Conservation (phyloP, 2,329 filamentous ascomycete genomes). For the Hirsutella thompsonii region DNA sequence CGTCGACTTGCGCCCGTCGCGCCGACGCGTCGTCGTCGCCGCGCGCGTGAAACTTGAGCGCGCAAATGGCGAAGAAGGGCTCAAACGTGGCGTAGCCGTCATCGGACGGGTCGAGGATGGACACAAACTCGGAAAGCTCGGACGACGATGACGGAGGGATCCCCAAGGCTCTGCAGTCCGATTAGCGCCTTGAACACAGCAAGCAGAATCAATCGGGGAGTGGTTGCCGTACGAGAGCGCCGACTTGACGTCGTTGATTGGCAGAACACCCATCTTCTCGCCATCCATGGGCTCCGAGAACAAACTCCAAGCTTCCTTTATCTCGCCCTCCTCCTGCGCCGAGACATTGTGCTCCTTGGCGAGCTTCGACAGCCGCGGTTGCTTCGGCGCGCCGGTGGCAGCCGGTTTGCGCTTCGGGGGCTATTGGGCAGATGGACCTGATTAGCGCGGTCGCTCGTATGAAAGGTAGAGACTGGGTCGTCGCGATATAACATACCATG, state of each 20-base stretch:
- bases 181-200: neutral
- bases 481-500: neutral
- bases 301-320: slow-evolving; percentile 77
- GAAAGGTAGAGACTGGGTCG: neutral
- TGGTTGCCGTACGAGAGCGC: slow-evolving; percentile 51
- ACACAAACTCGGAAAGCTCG: slow-evolving; percentile 66
- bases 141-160: slow-evolving; percentile 48
- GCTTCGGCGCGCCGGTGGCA: slow-evolving; percentile 15
- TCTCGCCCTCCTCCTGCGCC: slow-evolving; percentile 75
- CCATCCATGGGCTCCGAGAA: slow-evolving; percentile 62
- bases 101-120: slow-evolving; percentile 69
- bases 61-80: slow-evolving; percentile 77
- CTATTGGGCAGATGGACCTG: slow-evolving; percentile 14
- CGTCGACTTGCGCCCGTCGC: slow-evolving; percentile 56
- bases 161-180: slow-evolving; percentile 60
- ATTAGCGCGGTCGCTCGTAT: no score
- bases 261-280: slow-evolving; percentile 60
- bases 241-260: slow-evolving; percentile 54
- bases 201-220: neutral
- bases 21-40: slow-evolving; percentile 39
- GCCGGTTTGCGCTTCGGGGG: slow-evolving; percentile 39
- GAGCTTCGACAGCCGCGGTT: slow-evolving; percentile 63
- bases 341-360: slow-evolving; percentile 84
- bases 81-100: slow-evolving; percentile 69
- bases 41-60: slow-evolving; percentile 63